A percentile compares a stretch with the other conserved stretches of the same genome.
These are phyloP conservation scores for Exophiala sideris DNA, from an alignment of 2,329 filamentous ascomycete genomes.

Conservation along the genomic window DNA sequence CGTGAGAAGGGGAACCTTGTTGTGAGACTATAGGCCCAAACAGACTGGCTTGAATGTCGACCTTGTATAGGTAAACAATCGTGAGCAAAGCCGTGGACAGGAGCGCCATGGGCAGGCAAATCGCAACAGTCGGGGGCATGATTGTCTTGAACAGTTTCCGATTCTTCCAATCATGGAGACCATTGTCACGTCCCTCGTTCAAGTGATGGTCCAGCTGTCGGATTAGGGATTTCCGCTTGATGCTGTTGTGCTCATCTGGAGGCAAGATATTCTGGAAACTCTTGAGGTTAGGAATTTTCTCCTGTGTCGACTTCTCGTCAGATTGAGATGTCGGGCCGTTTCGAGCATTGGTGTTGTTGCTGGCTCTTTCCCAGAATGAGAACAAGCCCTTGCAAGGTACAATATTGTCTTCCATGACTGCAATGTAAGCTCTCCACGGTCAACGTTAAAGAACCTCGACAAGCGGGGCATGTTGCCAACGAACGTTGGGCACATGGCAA, in stretches of 20 bases:
- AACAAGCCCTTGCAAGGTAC: not conserved
- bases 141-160: not conserved
- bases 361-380: conserved; percentile 6
- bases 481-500: too few relatives aligned
- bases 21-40: not conserved
- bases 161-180: not conserved
- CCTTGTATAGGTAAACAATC: conserved; percentile 12
- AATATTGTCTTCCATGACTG: conserved; percentile 5
- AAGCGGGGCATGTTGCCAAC: too few relatives aligned
- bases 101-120: conserved; percentile 17
- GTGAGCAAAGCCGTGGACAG: conserved; percentile 10
- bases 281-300: too few relatives aligned
- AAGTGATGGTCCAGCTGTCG: not conserved
- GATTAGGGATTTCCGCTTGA: conserved; percentile 1
- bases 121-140: conserved; percentile 9
- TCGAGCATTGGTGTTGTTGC: not conserved
- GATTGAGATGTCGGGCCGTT: too few relatives aligned
- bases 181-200: not conserved
- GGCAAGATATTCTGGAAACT: conserved; percentile 3
- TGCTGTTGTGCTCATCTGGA: conserved; percentile 1
- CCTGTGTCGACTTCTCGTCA: too few relatives aligned
- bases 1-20: not conserved
- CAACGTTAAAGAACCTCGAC: too few relatives aligned
- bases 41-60: not conserved
- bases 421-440: not conserved